Evolutionary conservation across 2,329 filamentous ascomycete species (phyloP), one percentile per base, ranked within the genome.

Genomic region (Decorospora gaudefroyi): DNA sequence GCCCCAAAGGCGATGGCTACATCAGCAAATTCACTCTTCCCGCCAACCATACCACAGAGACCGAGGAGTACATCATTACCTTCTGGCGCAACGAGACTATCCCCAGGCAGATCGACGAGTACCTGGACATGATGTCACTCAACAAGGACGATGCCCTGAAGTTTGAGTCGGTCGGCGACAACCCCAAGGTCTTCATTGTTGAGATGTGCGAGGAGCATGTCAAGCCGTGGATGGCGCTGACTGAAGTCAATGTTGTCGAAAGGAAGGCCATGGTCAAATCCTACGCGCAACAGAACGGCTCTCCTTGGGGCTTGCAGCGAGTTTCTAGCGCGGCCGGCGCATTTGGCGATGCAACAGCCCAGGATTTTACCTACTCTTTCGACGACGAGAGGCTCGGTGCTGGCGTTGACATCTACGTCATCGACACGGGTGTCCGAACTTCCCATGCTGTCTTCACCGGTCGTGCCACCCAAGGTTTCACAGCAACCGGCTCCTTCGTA

Each of bases 361-460:
- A 65, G 31, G 63, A 71, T 46, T 76, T 72, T 55, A 73, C 68
- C 17, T 77, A 77, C 59, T 49, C 63, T 1, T 75, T 67, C 45
- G 49, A 68, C 15, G 64, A 72, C 23, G 48, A 64, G 32, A 46
- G 37, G 1, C 67, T 72, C 7, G 74, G 73, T 38, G 49, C 56
- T 13, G 72, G 72, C 37, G 72, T 74, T n/a, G 74, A 77, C 42
- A 72, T 78, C 42, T 77, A 78, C 59, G 63, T 77, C 41, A 57
- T 78, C n/a, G 75, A 77, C 53, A 76, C 74, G 4, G 75, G 75
- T 46, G 65, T 77, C 25, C 74, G 74, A 53, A 70, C 68, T n/a
- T 56, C 69, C 6, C 73, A 78, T 57, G 65, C 68, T 32, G 68
- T 70, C 34, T 78, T 78, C 58, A 67, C 54, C n/a, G 71, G 71